Base-by-base conservation (phyloP, 441 rosid species). In the Gossypium trilobum region DNA sequence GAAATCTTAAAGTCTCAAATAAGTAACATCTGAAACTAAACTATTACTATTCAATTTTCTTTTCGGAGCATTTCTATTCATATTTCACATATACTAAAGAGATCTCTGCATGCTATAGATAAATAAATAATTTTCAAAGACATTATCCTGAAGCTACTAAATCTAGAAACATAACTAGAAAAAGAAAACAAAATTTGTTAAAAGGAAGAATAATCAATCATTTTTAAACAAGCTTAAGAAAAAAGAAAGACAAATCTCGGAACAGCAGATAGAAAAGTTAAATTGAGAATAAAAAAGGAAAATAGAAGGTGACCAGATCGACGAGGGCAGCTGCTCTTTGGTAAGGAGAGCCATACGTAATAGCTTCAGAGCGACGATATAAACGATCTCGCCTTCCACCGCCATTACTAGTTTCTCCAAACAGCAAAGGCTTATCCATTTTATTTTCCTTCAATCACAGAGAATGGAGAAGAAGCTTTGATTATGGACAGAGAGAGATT, bases 311-410 rank as follows among this genome's bases (percentile, higher is more conserved):
- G 25, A 94, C 99, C 88, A 95, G 94, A 86, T 95, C 99, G 78
- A 92, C 98, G 64, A 95, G 92, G 2, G 99, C 97, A 59, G 99
- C 99, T 17, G 98, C 98, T 70, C 85, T 88, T 82, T 95, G 96
- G 74, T 74, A 89, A 72, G 82, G 77, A 48, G 97, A 84, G 77
- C 98, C 98, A 61, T 78, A 78, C 3, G 97, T 73, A 72, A 95
- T 88, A 33, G 99, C 99, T 61, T 88, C 87, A 65, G 91, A 85
- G 23, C 89, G 92, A 70, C 92, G 92, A 58, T 48, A 48, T 27
- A 84, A 80, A 14, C 73, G 71, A 71, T 76, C 85, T 67, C 70
- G 72, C n/a, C 66, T 68, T 72, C 81, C 60, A 36, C 58, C 74
- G 23, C 71, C 73, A 2, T 25, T 16, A 77, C 87, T 89, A 67